Evolutionary conservation across 192 early-diverging fungal genomes (phyloP).

Genomic region (Chytriomyces sp.): DNA sequence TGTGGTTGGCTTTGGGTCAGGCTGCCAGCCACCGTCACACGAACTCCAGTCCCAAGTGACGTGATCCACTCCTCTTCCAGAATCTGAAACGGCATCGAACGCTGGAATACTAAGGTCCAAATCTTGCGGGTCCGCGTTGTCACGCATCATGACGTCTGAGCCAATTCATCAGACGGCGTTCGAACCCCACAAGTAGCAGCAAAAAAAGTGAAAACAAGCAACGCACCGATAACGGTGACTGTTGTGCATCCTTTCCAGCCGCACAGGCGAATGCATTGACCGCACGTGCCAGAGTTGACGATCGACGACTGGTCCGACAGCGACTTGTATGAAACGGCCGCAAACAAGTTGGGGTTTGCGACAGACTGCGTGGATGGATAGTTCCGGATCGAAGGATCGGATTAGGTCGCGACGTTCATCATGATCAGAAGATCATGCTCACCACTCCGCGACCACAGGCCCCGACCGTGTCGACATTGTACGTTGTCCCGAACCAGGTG

Average conservation of each 20-base stretch:
- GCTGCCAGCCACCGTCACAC: neutral
- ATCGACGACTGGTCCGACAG: conserved; percentile 5
- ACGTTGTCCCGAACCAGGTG: neutral
- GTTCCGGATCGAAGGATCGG: neutral
- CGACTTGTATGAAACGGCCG: conserved; percentile 2
- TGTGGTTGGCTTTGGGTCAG: too few relatives aligned
- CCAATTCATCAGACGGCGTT: neutral
- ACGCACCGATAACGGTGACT: conserved; percentile 12
- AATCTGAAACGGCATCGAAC: neutral
- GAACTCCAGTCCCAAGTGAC: neutral
- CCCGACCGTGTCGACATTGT: neutral
- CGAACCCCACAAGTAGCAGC: neutral
- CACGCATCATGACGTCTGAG: conserved; percentile 12
- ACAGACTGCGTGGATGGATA: neutral
- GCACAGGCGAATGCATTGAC: neutral
- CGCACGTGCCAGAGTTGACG: conserved; percentile 1
- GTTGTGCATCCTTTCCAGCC: neutral
- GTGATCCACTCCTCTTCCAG: neutral
- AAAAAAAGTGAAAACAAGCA: neutral
- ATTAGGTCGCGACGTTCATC: neutral
- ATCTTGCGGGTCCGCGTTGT: neutral
- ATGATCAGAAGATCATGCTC: neutral
- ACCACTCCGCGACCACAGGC: neutral
- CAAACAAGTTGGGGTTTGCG: neutral
- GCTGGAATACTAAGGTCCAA: neutral